These are phyloP conservation scores for Tylopilus rubrobrunneus DNA, from an alignment of 768 basidiomycete genomes.

Conservation along the genomic window DNA sequence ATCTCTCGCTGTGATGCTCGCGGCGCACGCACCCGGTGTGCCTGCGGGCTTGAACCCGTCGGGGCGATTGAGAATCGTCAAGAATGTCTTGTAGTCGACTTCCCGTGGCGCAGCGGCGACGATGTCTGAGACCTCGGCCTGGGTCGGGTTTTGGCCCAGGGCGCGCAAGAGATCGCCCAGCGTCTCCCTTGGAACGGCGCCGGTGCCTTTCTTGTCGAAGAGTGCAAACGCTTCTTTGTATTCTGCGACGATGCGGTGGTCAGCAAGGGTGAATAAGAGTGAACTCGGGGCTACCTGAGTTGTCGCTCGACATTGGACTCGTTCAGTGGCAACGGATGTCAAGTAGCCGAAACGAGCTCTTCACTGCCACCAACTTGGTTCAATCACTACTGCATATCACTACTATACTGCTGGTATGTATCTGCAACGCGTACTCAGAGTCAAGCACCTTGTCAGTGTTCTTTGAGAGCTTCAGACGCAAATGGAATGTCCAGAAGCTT, in stretches of 20 bases:
- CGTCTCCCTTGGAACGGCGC: constrained; percentile 81
- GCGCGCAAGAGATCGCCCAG: constrained; percentile 92
- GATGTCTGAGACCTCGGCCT: constrained; percentile 91
- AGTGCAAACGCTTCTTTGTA: constrained; percentile 98
- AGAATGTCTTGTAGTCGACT: constrained; percentile 91
- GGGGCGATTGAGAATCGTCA: constrained; percentile 87
- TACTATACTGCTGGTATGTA: too few species aligned
- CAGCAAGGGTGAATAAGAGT: background rate
- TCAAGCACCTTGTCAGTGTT: too few species aligned
- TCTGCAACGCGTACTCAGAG: too few species aligned
- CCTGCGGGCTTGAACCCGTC: constrained; percentile 98
- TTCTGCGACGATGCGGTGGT: constrained; percentile 44
- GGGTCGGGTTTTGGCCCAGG: constrained; percentile 98
- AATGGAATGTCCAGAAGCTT: too few species aligned
- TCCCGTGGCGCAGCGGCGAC: constrained; percentile 69
- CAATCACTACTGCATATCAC: too few species aligned
- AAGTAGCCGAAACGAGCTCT: too few species aligned
- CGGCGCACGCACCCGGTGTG: constrained; percentile 68
- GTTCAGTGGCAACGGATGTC: background rate
- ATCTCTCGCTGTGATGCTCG: background rate
- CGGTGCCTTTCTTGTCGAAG: constrained; percentile 95
- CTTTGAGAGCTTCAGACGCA: too few species aligned
- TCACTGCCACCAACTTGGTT: too few species aligned
- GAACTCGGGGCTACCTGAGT: constrained; percentile 38
- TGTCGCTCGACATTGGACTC: constrained; percentile 41